Base-by-base conservation (phyloP, 306 rosid genomes). In the Alnus glutinosa region DNA sequence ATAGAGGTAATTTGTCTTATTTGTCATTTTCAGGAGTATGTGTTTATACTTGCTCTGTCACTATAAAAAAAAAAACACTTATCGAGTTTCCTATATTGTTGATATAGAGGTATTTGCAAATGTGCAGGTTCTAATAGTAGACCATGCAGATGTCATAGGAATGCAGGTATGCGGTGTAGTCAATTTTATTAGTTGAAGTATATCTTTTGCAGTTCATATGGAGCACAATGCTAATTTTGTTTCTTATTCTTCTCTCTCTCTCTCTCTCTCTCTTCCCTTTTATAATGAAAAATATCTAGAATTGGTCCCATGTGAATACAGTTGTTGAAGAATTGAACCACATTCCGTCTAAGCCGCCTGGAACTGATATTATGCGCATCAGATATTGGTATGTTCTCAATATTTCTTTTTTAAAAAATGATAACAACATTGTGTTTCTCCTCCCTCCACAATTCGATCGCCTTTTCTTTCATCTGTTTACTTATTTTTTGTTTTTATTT, bases 81-180 rank as follows among this genome's bases (percentile, higher is more conserved):
- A 14, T 6, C 1, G 12, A 30, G 7, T 23, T 52, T 16, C 55
- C 48, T 67, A 67, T 62, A 55, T 66, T 63, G 64, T 83, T 88
- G 82, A 83, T 55, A 28, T 2, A 50, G 19, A 48, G 28, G 13
- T 75, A 32, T 83, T 74, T 68, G 32, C 71, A 66, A 49, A 46
- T 79, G 78, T 47, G 86, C 97, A 92, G 98, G 92, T 94, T 84
- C 86, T 94, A 61, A 79, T 94, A 76, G 84, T 92, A 87, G 98
- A 94, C 83, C 96, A 94, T 75, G 97, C 97, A 16, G 98, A 94
- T 86, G 94, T 94, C 52, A 91, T 94, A 77, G 87, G 91, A 75
- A 92, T 91, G 97, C 98, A 92, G 97, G 98, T 94, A 83, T 54
- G 73, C 57, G 69, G 46, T 74, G 82, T 71, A 69, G 55, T 79